A percentile compares a stretch with the other conserved stretches of the same genome.
phyloP scores from a whole-genome alignment of 441 rosid genomes.

The Rhodomyrtus psidioides region DNA sequence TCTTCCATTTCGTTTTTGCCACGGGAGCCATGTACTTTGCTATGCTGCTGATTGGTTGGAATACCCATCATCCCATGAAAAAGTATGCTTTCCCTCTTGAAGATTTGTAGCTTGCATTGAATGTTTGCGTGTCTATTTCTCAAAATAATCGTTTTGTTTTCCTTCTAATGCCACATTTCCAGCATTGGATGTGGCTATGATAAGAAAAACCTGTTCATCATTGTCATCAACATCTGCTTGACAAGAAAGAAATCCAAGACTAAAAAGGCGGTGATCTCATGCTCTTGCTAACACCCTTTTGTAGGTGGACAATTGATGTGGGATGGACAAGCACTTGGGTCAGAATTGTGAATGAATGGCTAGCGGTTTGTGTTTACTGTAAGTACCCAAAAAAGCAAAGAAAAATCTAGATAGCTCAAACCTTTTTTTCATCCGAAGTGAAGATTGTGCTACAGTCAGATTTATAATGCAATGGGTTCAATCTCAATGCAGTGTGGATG shows the following conservation, averaged over 20 bases:
- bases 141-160: background rate
- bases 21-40: conserved; percentile 98
- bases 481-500: conserved; percentile 81
- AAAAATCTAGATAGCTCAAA: background rate
- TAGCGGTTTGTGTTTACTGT: conserved; percentile 89
- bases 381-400: conserved; percentile 19
- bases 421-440: background rate
- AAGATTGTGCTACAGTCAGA: background rate
- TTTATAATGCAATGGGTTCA: background rate
- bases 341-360: conserved; percentile 91
- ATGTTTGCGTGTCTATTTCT: background rate
- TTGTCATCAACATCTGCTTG: background rate
- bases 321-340: conserved; percentile 99
- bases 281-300: background rate
- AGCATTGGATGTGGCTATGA: background rate
- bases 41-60: conserved; percentile 96
- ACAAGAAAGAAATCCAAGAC: background rate
- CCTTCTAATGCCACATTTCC: background rate
- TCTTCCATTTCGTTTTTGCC: conserved; percentile 96
- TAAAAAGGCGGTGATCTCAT: background rate
- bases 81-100: conserved; percentile 32
- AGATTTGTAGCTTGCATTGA: background rate
- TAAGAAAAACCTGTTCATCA: background rate
- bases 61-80: conserved; percentile 73
- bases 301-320: conserved; percentile 98